Evolutionary conservation across 2,329 filamentous ascomycete genomes (phyloP), one percentile per base, ranked within the genome.

Genomic region (Diplodia corticola): DNA sequence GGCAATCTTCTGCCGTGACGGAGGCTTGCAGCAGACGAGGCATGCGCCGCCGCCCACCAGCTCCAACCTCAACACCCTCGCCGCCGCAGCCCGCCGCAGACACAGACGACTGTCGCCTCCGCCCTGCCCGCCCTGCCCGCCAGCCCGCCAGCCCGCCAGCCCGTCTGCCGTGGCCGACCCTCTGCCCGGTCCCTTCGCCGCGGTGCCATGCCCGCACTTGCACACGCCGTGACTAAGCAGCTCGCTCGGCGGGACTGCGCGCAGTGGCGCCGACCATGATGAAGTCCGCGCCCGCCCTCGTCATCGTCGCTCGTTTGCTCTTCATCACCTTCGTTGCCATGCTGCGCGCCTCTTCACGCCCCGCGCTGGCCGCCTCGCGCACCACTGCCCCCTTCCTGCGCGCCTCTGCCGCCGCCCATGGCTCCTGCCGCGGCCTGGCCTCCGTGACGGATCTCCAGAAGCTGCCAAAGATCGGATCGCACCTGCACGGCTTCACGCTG

Each of bases 401-500:
- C 44, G 22, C 35, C 22, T 65, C 66, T 7, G 57, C 73, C n/a
- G 37, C 69, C 17, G 64, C 35, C 54, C 22, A 17, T 30, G 17
- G n/a, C 10, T 49, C 33, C 20, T 71, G 71, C 6, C 74, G 75
- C 65, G 72, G 72, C 61, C 84, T 84, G 76, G 83, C 87, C 71
- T 90, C 91, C 59, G 87, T 94, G 54, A 92, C 91, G 20, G 90
- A 92, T 75, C 83, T 95, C 69, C 85, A 89, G 63, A 87, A 86
- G 72, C 90, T 91, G 71, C 93, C 93, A 5, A 88, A 87, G 69
- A 86, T 90, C 1, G 95, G 95, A 74, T 89, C 94, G 75, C 90
- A 91, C 79, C 86, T 98, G 48, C 91, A 98, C 78, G 95, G 95
- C 74, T 99, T 99, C 81, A 97, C 93, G 0, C 83, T 99, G 64